phyloP scores from a whole-genome alignment of 345 rosid species.

The Combretum micranthum region DNA sequence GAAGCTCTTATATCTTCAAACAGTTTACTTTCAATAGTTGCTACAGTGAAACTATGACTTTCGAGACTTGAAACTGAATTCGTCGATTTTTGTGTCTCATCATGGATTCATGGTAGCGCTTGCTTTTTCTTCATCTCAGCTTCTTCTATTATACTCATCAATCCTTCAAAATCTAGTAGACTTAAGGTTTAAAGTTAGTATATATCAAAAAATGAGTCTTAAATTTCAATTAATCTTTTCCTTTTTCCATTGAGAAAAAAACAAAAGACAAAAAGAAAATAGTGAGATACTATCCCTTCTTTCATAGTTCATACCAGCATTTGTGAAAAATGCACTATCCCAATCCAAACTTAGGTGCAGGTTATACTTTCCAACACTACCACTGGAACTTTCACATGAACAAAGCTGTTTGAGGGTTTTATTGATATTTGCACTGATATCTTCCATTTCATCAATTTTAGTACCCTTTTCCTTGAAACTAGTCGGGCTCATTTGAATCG shows the following conservation, averaged over 20 bases:
- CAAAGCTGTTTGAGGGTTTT: slow-evolving; percentile 26
- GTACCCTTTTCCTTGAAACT: no score
- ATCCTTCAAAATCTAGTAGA: slow-evolving; percentile 77
- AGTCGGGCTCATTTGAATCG: no score
- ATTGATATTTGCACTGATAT: slow-evolving; percentile 25
- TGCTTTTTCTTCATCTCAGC: slow-evolving; percentile 29
- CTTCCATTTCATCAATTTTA: no score
- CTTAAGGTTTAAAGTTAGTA: slow-evolving; percentile 32
- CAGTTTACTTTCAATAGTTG: slow-evolving; percentile 44
- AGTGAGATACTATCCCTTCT: background rate
- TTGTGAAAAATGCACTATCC: slow-evolving; percentile 93
- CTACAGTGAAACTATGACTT: slow-evolving; percentile 51
- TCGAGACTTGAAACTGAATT: slow-evolving; percentile 70
- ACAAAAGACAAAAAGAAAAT: background rate
- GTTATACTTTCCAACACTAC: slow-evolving; percentile 45
- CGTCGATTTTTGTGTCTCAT: slow-evolving; percentile 55
- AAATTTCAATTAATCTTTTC: no score
- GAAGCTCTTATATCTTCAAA: slow-evolving; percentile 80
- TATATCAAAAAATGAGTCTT: background rate
- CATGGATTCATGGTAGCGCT: slow-evolving; percentile 53
- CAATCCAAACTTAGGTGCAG: slow-evolving; percentile 88
- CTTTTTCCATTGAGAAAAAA: no score
- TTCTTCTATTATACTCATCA: slow-evolving; percentile 63
- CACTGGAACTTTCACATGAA: slow-evolving; percentile 26
- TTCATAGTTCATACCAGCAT: slow-evolving; percentile 42